These are phyloP conservation scores for Prunus mongolica DNA, from an alignment of 306 rosid species.

Conservation along the genomic window DNA sequence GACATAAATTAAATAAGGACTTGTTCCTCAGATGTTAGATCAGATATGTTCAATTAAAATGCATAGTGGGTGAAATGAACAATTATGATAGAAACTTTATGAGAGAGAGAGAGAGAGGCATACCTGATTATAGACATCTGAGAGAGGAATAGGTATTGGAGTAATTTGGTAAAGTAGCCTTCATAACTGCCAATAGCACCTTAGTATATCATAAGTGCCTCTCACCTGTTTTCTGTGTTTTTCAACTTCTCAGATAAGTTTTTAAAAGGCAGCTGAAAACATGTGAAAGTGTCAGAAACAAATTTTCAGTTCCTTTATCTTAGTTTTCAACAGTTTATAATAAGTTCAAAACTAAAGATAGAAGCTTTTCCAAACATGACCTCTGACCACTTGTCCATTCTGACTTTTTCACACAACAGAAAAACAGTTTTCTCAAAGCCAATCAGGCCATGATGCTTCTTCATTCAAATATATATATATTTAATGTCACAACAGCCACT, in stretches of 20 bases:
- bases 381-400: too few relatives aligned
- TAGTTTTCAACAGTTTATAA: neutral
- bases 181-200: neutral
- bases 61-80: neutral
- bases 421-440: neutral
- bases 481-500: conserved; percentile 40
- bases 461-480: conserved; percentile 25
- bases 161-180: neutral
- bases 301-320: neutral
- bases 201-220: neutral
- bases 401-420: neutral
- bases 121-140: neutral
- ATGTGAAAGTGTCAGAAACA: neutral
- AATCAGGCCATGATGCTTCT: conserved; percentile 15
- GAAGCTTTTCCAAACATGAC: neutral
- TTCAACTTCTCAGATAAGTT: neutral
- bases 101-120: neutral
- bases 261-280: neutral
- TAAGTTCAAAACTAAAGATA: neutral
- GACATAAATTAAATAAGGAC: neutral
- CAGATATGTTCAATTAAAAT: neutral
- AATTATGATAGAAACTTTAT: too few relatives aligned
- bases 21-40: neutral
- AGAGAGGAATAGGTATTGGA: neutral
- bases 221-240: neutral